Evolutionary conservation across 805 yeast species (phyloP).

Genomic region (Candida qinlingensis): DNA sequence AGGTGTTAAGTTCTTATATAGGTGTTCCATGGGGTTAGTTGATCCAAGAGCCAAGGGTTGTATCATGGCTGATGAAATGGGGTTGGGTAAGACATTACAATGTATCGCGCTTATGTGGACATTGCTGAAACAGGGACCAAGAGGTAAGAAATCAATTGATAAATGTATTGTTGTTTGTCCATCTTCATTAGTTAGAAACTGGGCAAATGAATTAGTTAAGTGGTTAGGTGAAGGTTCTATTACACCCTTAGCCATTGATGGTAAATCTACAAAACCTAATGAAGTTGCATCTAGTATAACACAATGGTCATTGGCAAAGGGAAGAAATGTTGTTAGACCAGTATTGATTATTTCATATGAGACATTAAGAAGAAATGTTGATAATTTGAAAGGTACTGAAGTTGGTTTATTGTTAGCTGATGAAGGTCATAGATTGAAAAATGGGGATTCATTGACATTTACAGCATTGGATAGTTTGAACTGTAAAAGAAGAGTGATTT

Average conservation of each 20-base stretch:
- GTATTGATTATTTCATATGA: conserved; percentile 93
- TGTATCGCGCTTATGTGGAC: conserved; percentile 94
- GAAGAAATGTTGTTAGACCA: conserved; percentile 86
- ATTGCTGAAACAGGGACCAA: conserved; percentile 78
- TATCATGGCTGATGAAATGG: conserved; percentile 98
- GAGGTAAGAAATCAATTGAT: conserved; percentile 72
- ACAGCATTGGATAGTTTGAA: conserved; percentile 79
- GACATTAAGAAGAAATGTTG: conserved; percentile 82
- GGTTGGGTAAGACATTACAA: conserved; percentile 85
- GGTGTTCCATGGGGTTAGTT: conserved; percentile 85
- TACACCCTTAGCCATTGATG: conserved; percentile 88
- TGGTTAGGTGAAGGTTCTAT: conserved; percentile 94
- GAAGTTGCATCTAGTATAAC: conserved; percentile 65
- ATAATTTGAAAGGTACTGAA: conserved; percentile 64
- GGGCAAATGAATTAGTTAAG: conserved; percentile 94
- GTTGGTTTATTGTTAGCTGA: conserved; percentile 85
- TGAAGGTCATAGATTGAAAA: conserved; percentile 78
- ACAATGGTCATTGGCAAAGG: conserved; percentile 84
- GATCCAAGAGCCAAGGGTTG: conserved; percentile 88
- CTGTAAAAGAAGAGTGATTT: conserved; percentile 82
- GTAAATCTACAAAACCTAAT: conserved; percentile 68
- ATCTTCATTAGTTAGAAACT: conserved; percentile 84
- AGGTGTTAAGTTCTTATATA: conserved; percentile 85
- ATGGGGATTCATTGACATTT: conserved; percentile 89
- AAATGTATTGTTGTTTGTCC: conserved; percentile 95